Evolutionary conservation across 345 rosid species (phyloP).

Genomic region (Anacardium occidentale): DNA sequence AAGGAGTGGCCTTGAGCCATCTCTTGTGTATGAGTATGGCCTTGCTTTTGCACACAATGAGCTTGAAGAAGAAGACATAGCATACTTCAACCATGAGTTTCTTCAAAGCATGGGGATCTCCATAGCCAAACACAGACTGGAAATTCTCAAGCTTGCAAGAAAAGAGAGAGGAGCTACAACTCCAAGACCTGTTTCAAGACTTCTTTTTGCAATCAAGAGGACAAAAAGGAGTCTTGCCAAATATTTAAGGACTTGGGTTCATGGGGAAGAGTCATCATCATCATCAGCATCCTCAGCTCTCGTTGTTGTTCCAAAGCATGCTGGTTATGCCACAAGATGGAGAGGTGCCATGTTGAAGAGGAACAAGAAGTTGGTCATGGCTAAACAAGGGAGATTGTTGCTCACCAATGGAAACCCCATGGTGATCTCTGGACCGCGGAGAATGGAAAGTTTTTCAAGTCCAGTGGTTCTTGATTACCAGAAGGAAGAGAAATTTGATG

Average conservation of each 20-base stretch:
- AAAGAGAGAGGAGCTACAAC: constrained; percentile 32
- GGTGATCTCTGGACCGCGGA: constrained; percentile 26
- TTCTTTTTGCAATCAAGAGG: constrained; percentile 56
- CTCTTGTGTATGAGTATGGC: constrained; percentile 76
- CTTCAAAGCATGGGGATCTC: constrained; percentile 97
- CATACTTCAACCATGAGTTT: constrained; percentile 87
- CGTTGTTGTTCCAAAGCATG: constrained; percentile 49
- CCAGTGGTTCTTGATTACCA: constrained; percentile 45
- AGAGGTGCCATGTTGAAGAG: constrained; percentile 71
- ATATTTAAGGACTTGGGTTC: constrained; percentile 51
- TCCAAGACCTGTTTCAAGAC: constrained; percentile 46
- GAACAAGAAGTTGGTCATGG: constrained; percentile 47
- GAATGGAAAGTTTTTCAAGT: constrained; percentile 46
- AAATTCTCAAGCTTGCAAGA: constrained; percentile 83
- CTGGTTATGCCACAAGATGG: constrained; percentile 29
- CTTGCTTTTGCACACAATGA: constrained; percentile 76
- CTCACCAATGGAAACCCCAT: constrained; percentile 64
- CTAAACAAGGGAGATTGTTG: constrained; percentile 50
- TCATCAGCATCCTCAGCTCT: constrained; percentile 35
- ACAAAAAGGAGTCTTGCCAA: constrained; percentile 51
- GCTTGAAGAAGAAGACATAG: constrained; percentile 78
- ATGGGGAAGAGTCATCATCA: constrained; percentile 34
- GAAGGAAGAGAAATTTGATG: constrained; percentile 34
- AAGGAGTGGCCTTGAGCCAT: constrained; percentile 64
- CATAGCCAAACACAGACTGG: constrained; percentile 91